Base-by-base conservation (phyloP, 129 eudicot species). In the Artemisia tridentata region DNA sequence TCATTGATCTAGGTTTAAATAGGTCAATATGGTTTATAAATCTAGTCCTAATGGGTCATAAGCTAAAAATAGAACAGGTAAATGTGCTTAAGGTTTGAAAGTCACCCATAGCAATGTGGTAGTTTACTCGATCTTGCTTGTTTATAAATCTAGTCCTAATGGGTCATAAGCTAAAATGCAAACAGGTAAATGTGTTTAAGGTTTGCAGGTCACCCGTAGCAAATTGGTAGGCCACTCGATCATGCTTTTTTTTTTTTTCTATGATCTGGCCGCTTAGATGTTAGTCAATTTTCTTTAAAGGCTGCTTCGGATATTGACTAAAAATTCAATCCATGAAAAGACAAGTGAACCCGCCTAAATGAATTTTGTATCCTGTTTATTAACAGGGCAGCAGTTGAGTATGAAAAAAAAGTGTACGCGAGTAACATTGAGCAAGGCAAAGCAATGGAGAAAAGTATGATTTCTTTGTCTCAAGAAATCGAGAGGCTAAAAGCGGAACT, bases 321-420 rank as follows among this genome's bases (percentile, higher is more conserved):
- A 3, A 45, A 50, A 14, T 65, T 20, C 48, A 23, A 27, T 16
- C 34, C 49, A 20, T 53, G 43, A 2, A 75, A 23, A 21, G 12
- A 27, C 34, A 46, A 16, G 7, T 43, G 46, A 7, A 61, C 69
- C 57, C 47, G 29, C 59, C 41, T 21, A 51, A 45, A 61, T 59
- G 48, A 46, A 59, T 25, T 25, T 13, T 51, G 18, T 51, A 15
- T 51, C 18, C 15, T 13, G 2, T 38, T 38, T 38, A 38, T 38
- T 38, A 56, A 56, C 83, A 92, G 95, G 85, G 90, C 88, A 71
- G 96, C 98, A 16, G 50, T 92, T 43, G 95, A 92, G 34, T 84
- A 75, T 66, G 98, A 92, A 72, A 87, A 83, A 46, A 85, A 85
- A 76, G 81, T 77, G 72, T 83, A 64, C 45, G 76, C 78, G 29